Conservation (phyloP, 148 eudicot species). For the Dysphania ambrosioides region DNA sequence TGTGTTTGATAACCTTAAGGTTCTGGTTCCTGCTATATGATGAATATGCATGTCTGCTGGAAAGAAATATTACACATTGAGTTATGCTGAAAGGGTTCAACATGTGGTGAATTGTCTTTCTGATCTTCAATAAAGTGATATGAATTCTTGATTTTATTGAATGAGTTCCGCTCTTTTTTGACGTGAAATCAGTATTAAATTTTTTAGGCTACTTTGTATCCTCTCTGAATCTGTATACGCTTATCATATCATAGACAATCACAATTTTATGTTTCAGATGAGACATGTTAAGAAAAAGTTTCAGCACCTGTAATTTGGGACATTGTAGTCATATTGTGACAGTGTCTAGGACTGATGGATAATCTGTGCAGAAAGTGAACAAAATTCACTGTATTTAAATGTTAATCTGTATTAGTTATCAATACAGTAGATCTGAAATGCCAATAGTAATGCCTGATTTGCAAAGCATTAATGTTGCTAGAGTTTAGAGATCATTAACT, state of each 20-base stretch:
- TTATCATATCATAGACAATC: not conserved
- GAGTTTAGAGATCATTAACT: not conserved
- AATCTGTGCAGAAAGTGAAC: not conserved
- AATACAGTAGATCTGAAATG: not conserved
- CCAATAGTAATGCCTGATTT: not conserved
- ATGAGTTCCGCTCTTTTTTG: not conserved
- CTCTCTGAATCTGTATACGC: not conserved
- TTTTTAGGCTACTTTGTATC: not conserved
- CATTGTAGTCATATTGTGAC: not conserved
- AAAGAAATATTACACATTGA: not conserved
- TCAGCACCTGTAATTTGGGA: not conserved
- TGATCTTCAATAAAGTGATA: not conserved
- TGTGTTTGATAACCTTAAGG: not conserved
- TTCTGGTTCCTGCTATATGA: not conserved
- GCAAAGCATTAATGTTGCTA: constrained; percentile 14
- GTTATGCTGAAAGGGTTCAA: not conserved
- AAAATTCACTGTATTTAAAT: not conserved
- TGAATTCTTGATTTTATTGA: not conserved
- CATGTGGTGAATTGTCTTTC: not conserved
- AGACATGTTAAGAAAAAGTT: not conserved
- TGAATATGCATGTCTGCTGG: not conserved
- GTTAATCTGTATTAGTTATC: not conserved
- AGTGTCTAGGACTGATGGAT: not conserved
- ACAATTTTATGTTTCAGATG: not conserved
- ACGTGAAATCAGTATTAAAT: too few relatives aligned